Percentiles rank a stretch among this genome's conserved stretches.
phyloP scores from a whole-genome alignment of 768 basidiomycete species.

The Psilocybe cubensis region DNA sequence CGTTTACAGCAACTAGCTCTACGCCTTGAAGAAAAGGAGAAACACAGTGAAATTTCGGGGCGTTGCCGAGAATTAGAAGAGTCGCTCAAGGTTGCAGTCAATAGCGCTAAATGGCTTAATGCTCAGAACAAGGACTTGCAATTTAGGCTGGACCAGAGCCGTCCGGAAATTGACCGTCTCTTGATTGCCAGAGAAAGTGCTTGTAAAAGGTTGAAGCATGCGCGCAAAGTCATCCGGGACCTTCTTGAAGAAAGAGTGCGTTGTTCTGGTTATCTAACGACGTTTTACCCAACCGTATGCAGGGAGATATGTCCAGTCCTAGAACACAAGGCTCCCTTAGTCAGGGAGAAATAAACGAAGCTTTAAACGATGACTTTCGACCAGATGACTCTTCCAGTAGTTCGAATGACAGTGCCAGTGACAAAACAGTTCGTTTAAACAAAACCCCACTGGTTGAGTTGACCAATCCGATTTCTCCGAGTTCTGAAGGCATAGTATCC shows the following conservation, averaged over 20 bases:
- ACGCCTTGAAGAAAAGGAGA: conserved; percentile 16
- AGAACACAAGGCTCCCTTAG: conserved; percentile 10
- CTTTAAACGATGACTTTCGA: conserved; percentile 24
- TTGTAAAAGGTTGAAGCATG: conserved; percentile 35
- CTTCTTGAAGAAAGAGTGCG: conserved; percentile 46
- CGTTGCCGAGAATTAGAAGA: conserved; percentile 43
- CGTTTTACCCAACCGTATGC: not conserved
- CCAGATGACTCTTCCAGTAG: conserved; percentile 15
- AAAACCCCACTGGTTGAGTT: not conserved
- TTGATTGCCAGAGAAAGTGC: conserved; percentile 36
- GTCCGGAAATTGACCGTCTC: conserved; percentile 34
- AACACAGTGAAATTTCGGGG: conserved; percentile 15
- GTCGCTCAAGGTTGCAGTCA: conserved; percentile 24
- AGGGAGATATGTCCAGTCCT: conserved; percentile 28
- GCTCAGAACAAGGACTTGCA: conserved; percentile 38
- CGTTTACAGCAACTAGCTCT: conserved; percentile 16
- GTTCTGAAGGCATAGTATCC: too few species aligned
- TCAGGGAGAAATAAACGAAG: conserved; percentile 27
- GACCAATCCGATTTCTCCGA: not conserved
- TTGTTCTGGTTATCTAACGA: not conserved
- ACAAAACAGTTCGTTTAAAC: conserved; percentile 25
- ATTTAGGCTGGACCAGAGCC: conserved; percentile 23
- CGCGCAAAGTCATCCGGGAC: conserved; percentile 43
- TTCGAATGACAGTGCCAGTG: conserved; percentile 18
- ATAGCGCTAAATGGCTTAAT: conserved; percentile 29